These are phyloP conservation scores for Penicillium roqueforti DNA, from an alignment of 495 filamentous ascomycete genomes.

Conservation along the genomic window DNA sequence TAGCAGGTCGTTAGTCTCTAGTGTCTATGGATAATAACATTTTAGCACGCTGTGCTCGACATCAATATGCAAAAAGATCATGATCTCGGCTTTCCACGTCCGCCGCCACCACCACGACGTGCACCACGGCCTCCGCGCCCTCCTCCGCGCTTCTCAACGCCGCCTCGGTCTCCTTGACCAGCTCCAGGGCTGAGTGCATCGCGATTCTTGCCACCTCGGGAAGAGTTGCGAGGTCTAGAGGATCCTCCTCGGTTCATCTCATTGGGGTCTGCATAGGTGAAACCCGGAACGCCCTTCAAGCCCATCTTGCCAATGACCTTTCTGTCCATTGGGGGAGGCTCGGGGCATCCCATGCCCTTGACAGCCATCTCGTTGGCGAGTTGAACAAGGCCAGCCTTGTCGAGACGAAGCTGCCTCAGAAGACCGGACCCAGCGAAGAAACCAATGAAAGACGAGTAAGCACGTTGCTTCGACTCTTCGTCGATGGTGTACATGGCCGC, in stretches of 20 bases:
- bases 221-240: slow-evolving; percentile 15
- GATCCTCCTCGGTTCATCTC: slow-evolving; percentile 14
- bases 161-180: slow-evolving; percentile 21
- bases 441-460: slow-evolving; percentile 53
- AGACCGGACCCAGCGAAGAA: slow-evolving; percentile 44
- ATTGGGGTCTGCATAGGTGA: slow-evolving; percentile 32
- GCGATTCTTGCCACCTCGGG: slow-evolving; percentile 18
- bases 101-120: slow-evolving; percentile 15
- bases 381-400: slow-evolving; percentile 39
- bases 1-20: slow-evolving; percentile 3
- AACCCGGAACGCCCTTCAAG: slow-evolving; percentile 45
- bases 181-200: slow-evolving; percentile 34
- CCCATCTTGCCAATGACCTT: slow-evolving; percentile 49
- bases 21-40: slow-evolving; percentile 1
- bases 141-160: slow-evolving; percentile 25
- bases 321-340: slow-evolving; percentile 45
- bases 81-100: slow-evolving; percentile 14
- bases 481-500: slow-evolving; percentile 40
- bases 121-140: slow-evolving; percentile 20
- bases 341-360: slow-evolving; percentile 43
- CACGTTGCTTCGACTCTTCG: slow-evolving; percentile 47
- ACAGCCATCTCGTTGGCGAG: slow-evolving; percentile 44
- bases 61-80: not conserved
- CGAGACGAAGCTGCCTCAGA: slow-evolving; percentile 35
- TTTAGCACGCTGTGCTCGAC: not conserved